Evolutionary conservation across 139 green algal genomes (phyloP), one percentile per base, ranked within the genome.

Genomic region (Chlorella sp.): DNA sequence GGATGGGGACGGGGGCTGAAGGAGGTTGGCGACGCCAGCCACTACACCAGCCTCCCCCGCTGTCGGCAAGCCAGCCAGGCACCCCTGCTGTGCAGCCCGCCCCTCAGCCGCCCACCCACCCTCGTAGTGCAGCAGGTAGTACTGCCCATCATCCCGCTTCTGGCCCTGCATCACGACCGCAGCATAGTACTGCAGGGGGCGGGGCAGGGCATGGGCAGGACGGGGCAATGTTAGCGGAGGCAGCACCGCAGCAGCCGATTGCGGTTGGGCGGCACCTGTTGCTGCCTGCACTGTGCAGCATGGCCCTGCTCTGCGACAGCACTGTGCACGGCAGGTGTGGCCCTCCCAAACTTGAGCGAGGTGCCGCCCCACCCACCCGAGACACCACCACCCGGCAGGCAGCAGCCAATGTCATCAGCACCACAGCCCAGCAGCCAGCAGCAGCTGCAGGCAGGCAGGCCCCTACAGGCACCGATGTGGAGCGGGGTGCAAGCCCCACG

Each of bases 111-210:
- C 30, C 24, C 22, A n/a, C 87, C 19, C 39, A 90, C 87, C 86
- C 30, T 90, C 87, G 39, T 90, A 91, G 57, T 89, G 80, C 21
- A 93, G 26, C 28, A 87, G 26, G 87, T 93, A 93, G 66, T 66
- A 85, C 53, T 90, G 85, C 26, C 60, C 86, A 2, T 91, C 84
- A 5, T 39, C 15, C 4, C 87, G 78, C 85, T 93, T 91, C 57
- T 93, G 79, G 15, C 77, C 87, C 57, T 84, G 87, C 87, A 89
- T 36, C 32, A 93, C 82, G 37, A 91, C 42, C 15, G 75, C 79
- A 15, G 53, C 83, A 61, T 89, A 86, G 64, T 79, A 79, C 83
- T 79, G 80, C 80, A 85, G 12, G 71, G 80, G 69, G 37, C 3
- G 1, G 34, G 34, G 28, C 28, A 22, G 12, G 64, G 69, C 69